phyloP scores from a whole-genome alignment of 163 green algal species.

The Volvox carteri region DNA sequence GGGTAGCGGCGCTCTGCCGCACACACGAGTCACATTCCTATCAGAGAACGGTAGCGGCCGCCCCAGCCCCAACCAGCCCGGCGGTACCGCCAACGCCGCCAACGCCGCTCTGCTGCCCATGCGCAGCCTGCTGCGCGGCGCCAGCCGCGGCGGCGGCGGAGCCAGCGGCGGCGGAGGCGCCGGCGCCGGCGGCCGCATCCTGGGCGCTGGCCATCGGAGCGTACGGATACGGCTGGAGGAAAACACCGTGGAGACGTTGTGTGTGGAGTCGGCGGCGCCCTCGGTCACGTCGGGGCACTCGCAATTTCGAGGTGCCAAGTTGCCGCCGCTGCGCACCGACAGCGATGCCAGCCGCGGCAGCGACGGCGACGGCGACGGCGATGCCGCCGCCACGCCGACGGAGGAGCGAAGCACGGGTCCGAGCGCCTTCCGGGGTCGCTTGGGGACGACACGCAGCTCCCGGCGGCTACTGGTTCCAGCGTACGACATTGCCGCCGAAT shows the following conservation, averaged over 20 bases:
- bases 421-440: not conserved
- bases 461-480: not conserved
- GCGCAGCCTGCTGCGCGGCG: not conserved
- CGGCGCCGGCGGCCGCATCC: not conserved
- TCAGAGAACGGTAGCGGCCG: not conserved
- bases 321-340: conserved; percentile 5
- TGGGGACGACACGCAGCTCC: conserved; percentile 8
- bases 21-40: not conserved
- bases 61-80: not conserved
- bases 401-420: not conserved
- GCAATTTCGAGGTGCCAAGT: not conserved
- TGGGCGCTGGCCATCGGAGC: not conserved
- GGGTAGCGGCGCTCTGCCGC: too few relatives aligned
- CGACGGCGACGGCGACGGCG: not conserved
- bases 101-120: not conserved
- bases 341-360: not conserved
- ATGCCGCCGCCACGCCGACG: too few relatives aligned
- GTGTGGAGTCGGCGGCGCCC: conserved; percentile 27
- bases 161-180: not conserved
- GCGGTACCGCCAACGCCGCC: not conserved
- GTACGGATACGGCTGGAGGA: not conserved
- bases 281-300: not conserved
- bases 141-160: not conserved
- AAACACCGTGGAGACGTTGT: conserved; percentile 19
- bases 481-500: not conserved